phyloP scores from a whole-genome alignment of 148 eudicot species.

The Heliamphora exappendiculata region DNA sequence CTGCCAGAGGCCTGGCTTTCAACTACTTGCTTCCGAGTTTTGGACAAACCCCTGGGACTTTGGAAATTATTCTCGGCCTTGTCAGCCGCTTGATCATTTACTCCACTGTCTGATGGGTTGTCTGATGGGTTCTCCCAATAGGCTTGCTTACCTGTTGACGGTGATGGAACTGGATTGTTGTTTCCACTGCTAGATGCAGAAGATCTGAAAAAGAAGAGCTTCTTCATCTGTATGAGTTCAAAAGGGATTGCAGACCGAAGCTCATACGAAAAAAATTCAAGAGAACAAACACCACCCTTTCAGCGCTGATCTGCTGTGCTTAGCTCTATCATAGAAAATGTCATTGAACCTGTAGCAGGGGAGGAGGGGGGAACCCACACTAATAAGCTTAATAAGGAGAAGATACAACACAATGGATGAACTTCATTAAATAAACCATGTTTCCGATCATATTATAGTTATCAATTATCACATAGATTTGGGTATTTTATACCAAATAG shows the following conservation, averaged over 20 bases:
- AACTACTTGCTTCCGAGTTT: constrained; percentile 22
- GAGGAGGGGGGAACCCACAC: neutral
- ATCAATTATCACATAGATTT: neutral
- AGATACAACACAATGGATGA: neutral
- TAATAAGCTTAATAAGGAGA: neutral
- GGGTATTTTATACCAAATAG: neutral
- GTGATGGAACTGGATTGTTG: constrained; percentile 29
- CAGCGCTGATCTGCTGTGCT: neutral
- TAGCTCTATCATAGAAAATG: neutral
- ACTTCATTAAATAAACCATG: neutral
- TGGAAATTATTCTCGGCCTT: constrained; percentile 14
- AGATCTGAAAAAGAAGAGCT: constrained; percentile 66
- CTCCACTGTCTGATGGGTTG: constrained; percentile 25
- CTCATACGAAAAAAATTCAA: constrained; percentile 7
- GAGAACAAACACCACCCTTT: neutral
- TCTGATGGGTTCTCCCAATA: constrained; percentile 34
- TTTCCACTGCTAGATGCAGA: constrained; percentile 31
- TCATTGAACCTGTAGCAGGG: neutral
- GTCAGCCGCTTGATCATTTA: constrained; percentile 5
- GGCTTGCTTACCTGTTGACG: constrained; percentile 36
- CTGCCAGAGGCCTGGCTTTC: constrained; percentile 25
- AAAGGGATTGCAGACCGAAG: neutral
- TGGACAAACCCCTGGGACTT: constrained; percentile 16
- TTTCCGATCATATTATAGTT: neutral
- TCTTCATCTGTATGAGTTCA: constrained; percentile 49